phyloP scores from a whole-genome alignment of 208 protist species.

The Herpetomonas tarakana region DNA sequence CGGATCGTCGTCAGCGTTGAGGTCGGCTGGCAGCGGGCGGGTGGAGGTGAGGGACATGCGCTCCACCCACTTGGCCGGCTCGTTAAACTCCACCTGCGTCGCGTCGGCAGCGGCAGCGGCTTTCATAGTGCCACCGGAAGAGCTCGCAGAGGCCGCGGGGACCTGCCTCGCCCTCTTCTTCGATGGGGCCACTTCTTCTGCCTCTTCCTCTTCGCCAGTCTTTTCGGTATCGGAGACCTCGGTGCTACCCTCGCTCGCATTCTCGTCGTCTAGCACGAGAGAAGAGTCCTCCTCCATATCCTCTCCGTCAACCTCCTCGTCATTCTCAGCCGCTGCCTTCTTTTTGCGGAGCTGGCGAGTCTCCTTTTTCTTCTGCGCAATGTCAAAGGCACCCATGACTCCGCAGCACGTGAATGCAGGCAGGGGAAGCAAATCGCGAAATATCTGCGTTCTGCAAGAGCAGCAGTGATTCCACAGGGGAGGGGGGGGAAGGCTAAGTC shows the following conservation, averaged over 20 bases:
- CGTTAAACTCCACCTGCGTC: conserved; percentile 70
- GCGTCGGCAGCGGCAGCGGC: conserved; percentile 9
- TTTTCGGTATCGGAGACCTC: conserved; percentile 10
- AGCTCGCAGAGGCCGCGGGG: neutral
- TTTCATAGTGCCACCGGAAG: neutral
- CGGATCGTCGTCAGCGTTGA: conserved; percentile 87
- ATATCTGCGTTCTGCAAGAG: too few relatives aligned
- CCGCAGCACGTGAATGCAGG: too few relatives aligned
- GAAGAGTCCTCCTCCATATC: conserved; percentile 11
- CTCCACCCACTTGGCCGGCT: conserved; percentile 90
- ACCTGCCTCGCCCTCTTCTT: conserved; percentile 14
- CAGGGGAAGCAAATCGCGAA: too few relatives aligned
- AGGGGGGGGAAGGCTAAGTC: too few relatives aligned
- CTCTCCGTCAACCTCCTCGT: conserved; percentile 20
- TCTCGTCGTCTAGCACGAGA: conserved; percentile 17
- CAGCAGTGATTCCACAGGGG: too few relatives aligned
- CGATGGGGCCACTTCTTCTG: conserved; percentile 4
- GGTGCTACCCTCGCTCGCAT: neutral
- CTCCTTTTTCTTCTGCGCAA: conserved; percentile 59
- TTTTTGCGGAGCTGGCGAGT: conserved; percentile 20
- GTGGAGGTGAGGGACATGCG: conserved; percentile 88
- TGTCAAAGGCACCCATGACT: neutral
- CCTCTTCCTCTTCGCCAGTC: conserved; percentile 4
- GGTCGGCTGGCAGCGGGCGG: conserved; percentile 68
- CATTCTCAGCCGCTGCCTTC: conserved; percentile 3